Base-by-base conservation (phyloP, 2,329 filamentous ascomycete species). In the Trichophyton benhamiae region DNA sequence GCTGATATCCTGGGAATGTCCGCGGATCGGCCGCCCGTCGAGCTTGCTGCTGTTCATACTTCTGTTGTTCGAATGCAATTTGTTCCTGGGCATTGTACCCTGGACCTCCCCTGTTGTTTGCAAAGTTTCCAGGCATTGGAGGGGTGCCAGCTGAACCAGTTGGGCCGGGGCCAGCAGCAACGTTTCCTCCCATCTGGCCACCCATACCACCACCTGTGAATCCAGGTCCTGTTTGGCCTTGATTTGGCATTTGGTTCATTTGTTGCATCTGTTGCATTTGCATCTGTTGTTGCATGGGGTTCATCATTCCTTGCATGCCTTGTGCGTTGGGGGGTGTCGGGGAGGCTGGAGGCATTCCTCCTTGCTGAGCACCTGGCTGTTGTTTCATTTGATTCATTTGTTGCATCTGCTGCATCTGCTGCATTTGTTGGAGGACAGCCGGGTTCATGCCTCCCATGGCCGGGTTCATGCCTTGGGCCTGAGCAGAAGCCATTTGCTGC, bases 271-370 rank as follows among this genome's bases (percentile, higher is more conserved):
- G 76, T 63, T 77, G 75, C 75, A 78, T 78, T 68, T 88, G 81
- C 84, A 88, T 85, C 69, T 87, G 83, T 72, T 86, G 83, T 79
- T 87, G 84, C 86, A 88, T 89, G 42, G 87, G 87, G 73, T 89
- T 91, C 77, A 82, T 82, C 72, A 80, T 79, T 63, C 77, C 78
- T 38, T 74, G 77, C 71, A 79, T 79, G 44, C 77, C 79, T 49
- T 78, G 75, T 77, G 87, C 86, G 71, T 84, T 77, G 68, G 72
- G 67, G 59, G 70, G 55, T 27, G 33, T 74, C 55, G 72, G 72
- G 3, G 73, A 69, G 30, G 69, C 68, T 59, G 72, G 70, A 55
- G 69, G 74, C 68, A 74, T 71, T 48, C 65, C 66, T 49, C 71
- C 72, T 52, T 71, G 71, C 52, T 69, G 57, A 8, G 44, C 6